Evolutionary conservation across 345 rosid genomes (phyloP).

Genomic region (Gossypium longicalyx): DNA sequence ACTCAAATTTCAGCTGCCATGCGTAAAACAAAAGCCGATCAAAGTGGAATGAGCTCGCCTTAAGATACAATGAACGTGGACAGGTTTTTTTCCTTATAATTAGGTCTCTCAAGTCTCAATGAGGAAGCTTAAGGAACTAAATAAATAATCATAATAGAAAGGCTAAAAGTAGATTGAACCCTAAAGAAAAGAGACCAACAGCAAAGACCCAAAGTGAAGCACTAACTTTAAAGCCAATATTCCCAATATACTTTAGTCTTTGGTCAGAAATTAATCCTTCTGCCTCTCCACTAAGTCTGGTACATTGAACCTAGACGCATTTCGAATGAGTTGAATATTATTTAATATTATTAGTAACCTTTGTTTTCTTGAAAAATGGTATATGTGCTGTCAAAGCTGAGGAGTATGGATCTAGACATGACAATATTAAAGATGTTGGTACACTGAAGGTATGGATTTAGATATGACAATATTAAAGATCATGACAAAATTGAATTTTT

Average conservation of each 20-base stretch:
- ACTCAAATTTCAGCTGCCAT: too few species aligned
- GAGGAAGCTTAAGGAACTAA: not conserved
- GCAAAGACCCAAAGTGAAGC: not conserved
- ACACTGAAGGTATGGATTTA: not conserved
- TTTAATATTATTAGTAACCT: not conserved
- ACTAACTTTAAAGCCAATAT: not conserved
- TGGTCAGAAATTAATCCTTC: not conserved
- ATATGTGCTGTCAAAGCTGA: not conserved
- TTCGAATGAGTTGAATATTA: not conserved
- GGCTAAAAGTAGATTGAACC: not conserved
- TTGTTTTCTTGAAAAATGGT: not conserved
- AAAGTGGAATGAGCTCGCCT: not conserved
- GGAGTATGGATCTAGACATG: not conserved
- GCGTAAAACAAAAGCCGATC: not conserved
- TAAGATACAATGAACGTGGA: slow-evolving; percentile 10
- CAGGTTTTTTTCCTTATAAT: not conserved
- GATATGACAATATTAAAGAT: not conserved
- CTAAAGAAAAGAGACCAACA: not conserved
- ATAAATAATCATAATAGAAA: not conserved
- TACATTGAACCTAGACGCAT: slow-evolving; percentile 4
- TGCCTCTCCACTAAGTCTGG: not conserved
- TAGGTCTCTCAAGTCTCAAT: not conserved
- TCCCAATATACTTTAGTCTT: not conserved
- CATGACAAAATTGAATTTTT: not conserved
- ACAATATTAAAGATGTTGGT: not conserved